These are phyloP conservation scores for Rhodotorula babjevae DNA, from an alignment of 768 basidiomycete species.

Conservation along the genomic window DNA sequence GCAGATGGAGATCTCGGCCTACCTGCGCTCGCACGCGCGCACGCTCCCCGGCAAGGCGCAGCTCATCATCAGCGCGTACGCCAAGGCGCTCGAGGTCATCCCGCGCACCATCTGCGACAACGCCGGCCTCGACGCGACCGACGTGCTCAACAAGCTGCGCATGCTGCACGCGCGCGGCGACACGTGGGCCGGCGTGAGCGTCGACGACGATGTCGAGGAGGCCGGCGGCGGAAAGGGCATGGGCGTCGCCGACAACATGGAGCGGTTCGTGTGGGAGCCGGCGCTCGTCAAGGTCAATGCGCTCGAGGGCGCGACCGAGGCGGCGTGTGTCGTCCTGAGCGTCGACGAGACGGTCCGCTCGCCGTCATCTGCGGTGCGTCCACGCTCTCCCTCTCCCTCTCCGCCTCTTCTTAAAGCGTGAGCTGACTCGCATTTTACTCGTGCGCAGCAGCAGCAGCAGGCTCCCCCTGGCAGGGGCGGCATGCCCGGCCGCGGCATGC, in stretches of 20 bases:
- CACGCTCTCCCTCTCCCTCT: not conserved
- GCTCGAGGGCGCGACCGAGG: conserved; percentile 89
- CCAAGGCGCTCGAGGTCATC: conserved; percentile 94
- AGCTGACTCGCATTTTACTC: not conserved
- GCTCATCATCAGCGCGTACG: conserved; percentile 87
- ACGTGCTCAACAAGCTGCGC: conserved; percentile 91
- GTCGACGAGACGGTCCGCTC: conserved; percentile 97
- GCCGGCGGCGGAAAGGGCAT: conserved; percentile 55
- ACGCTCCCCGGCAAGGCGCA: conserved; percentile 94
- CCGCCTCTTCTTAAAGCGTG: too few species aligned
- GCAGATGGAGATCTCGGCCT: conserved; percentile 95
- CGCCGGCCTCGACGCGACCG: conserved; percentile 94
- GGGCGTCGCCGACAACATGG: conserved; percentile 92
- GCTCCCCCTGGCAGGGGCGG: conserved; percentile 20
- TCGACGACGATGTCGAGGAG: conserved; percentile 61
- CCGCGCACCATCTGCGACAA: conserved; percentile 98
- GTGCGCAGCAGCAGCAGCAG: not conserved
- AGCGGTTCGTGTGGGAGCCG: conserved; percentile 98
- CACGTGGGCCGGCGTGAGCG: conserved; percentile 85
- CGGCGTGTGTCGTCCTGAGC: conserved; percentile 88
- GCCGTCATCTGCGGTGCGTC: conserved; percentile 50
- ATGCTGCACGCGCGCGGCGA: conserved; percentile 90
- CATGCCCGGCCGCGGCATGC: conserved; percentile 21
- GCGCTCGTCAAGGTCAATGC: conserved; percentile 92
- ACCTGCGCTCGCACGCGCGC: conserved; percentile 82